Percentiles rank a stretch among this genome's conserved stretches.
phyloP scores from a whole-genome alignment of 192 early-diverging fungal genomes.

The Entomortierella lignicola region DNA sequence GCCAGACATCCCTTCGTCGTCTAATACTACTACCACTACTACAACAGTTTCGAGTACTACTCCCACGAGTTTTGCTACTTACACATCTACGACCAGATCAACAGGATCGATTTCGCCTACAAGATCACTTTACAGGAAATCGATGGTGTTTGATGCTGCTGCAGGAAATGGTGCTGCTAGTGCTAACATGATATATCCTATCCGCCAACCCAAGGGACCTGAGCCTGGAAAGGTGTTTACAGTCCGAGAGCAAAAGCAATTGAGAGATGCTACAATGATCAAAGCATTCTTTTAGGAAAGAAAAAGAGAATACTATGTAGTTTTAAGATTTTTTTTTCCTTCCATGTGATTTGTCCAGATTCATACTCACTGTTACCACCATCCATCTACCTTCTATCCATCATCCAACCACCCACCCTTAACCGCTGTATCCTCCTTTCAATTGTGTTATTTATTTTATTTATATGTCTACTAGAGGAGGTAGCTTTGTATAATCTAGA shows the following conservation, averaged over 20 bases:
- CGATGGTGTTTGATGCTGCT: conserved; percentile 64
- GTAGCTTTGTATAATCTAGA: too few species aligned
- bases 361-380: too few species aligned
- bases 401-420: too few species aligned
- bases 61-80: conserved; percentile 44
- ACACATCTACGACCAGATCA: conserved; percentile 44
- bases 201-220: conserved; percentile 80
- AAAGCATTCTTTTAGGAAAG: conserved; percentile 29
- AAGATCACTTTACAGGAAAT: conserved; percentile 64
- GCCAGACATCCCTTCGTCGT: conserved; percentile 25
- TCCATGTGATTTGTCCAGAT: too few species aligned
- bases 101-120: conserved; percentile 57
- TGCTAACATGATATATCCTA: conserved; percentile 68
- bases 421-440: too few species aligned
- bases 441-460: too few species aligned
- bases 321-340: too few species aligned
- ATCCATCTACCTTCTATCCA: too few species aligned
- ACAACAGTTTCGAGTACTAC: not conserved
- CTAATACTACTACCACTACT: conserved; percentile 1
- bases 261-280: conserved; percentile 51
- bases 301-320: too few species aligned
- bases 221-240: conserved; percentile 79
- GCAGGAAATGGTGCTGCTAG: conserved; percentile 8
- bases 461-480: too few species aligned
- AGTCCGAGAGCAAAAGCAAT: conserved; percentile 60